phyloP scores from a whole-genome alignment of 2,329 filamentous ascomycete genomes.

The Aspergillus fumigatus region DNA sequence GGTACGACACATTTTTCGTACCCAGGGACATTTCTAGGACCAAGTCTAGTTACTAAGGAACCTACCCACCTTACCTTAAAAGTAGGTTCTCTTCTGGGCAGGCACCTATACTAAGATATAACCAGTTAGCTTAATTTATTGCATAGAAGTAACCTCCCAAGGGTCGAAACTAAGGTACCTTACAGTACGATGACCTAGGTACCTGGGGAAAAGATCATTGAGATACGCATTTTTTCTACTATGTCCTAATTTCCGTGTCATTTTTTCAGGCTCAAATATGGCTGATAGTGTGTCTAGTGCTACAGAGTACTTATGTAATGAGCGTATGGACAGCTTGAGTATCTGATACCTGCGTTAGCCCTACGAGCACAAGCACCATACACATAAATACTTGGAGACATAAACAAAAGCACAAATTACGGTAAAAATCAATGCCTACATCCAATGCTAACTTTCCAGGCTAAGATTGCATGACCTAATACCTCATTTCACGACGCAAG shows the following conservation, averaged over 20 bases:
- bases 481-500: not conserved
- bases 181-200: not conserved
- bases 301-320: no score
- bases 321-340: no score
- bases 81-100: not conserved
- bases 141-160: not conserved
- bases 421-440: no score
- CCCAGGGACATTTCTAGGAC: not conserved
- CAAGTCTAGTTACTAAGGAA: no score
- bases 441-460: not conserved
- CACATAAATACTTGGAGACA: no score
- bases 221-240: not conserved
- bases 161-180: not conserved
- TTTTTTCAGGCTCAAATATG: no score
- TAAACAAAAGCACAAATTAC: no score
- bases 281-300: no score
- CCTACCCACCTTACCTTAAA: no score
- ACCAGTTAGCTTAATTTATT: not conserved
- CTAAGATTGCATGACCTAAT: not conserved
- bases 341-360: no score
- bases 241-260: no score
- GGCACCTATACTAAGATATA: not conserved
- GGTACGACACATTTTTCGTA: not conserved
- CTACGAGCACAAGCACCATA: no score
- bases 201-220: not conserved